Evolutionary conservation across 2,329 filamentous ascomycete genomes (phyloP), one percentile per base, ranked within the genome.

Genomic region (Ophiostoma sp.): DNA sequence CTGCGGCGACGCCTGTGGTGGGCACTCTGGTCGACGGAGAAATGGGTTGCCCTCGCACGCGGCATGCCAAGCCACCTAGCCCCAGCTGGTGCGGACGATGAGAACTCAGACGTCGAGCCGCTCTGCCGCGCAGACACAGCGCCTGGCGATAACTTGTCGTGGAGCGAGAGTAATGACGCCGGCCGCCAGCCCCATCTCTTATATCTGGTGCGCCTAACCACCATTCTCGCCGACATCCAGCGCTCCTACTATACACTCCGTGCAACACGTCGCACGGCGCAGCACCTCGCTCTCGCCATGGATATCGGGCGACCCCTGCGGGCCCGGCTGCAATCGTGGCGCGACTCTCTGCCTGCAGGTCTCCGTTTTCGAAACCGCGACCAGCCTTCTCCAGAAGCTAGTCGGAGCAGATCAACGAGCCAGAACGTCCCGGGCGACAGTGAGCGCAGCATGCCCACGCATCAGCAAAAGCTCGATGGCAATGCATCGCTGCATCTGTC

Each of bases 1-100:
- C 71, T 78, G 1, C 73, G 78, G 13, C 77, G 77, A 71, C 74
- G 78, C 10, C 71, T 79, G 0, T 79, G 77, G 77, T 77, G 76
- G 68, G 75, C 74, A 2, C 72, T 77, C 15, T 77, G 76, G 69
- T 74, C 78, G 4, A 77, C 77, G 74, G 78, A 79, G 44, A 78
- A 78, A 69, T 79, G 77, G 78, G 75, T 77, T 0, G 76, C 77
- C 13, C 72, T 79, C 15, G 75, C 76, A 6, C 76, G 77, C 7
- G 78, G 78, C 2, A 77, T 77, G 76, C 77, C 77, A 4, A 76
- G 74, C 66, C 77, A 78, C 62, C 75, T 79, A 7, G 54, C 36
- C 1, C 67, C 54, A 1, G 23, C 39, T 7, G 54, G 54, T 44
- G 62, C 33, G 8, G 33, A 15, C 11, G 69, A 71, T 23, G 69